Evolutionary conservation across 345 rosid species (phyloP), one percentile per base, ranked within the genome.

Genomic region (Fremontodendron californicum): DNA sequence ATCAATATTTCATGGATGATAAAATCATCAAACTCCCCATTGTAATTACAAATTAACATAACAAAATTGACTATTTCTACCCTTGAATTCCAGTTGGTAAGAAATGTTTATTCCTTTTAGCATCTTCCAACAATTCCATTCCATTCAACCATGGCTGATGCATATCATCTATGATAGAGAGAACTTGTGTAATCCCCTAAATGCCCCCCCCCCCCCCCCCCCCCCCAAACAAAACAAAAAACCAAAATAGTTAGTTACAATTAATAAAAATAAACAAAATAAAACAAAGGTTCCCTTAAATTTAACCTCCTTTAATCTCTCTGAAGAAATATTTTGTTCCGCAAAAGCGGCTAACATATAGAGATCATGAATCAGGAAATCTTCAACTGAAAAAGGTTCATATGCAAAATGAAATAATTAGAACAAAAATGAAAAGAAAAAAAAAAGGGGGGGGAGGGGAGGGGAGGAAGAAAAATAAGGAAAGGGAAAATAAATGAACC

Each of bases 131-230:
- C 75, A 87, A 49, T 80, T 90, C 84, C 81, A 86, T 60, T 2
- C 89, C 93, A 82, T 87, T 87, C 79, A 71, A 49, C 90, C 91
- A 88, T 19, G 88, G 90, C 33, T 78, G 84, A 71, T 88, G 90
- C 80, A 77, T 82, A 64, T 46, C 66, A 37, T 86, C 87, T 55
- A 90, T 81, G 78, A 89, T 77, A 35, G 81, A 68, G 31, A 89
- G 84, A 37, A 89, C 80, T 74, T 82, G 87, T 49, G 79, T 54
- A 51, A 87, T 83, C 9, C 90, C 90, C 93, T 89, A 72, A 61
- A 74, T 71, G 29, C 21, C 42, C 9, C 43, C 21, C 16, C 25
- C 58, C 35, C 35, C 35, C 35, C 35, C 35, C 35, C 55, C 19
- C 19, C n/a, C n/a, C n/a, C n/a, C n/a, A n/a, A n/a, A 1, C 21